Evolutionary conservation across 345 rosid genomes (phyloP), one percentile per base, ranked within the genome.

Genomic region (Moricandia arvensis): DNA sequence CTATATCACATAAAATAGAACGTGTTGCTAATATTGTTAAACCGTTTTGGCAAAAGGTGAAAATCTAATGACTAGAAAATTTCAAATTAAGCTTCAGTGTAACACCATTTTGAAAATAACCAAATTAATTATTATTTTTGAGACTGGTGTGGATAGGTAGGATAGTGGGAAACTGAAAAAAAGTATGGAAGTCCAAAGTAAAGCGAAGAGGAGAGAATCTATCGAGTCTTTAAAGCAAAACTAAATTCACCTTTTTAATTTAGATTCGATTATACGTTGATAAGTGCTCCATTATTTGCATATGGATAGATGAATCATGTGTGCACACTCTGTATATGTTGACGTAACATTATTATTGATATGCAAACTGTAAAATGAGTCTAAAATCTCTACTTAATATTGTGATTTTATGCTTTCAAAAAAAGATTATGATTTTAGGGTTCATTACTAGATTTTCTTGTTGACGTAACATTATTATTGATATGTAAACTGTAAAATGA

Each of bases 201-300:
- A 73, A 73, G 41, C 70, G 26, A 37, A 26, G 63, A 35, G 16
- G 21, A 55, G 31, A 53, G 63, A 64, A 73, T 63, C 63, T 47
- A 21, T 61, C 1, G 60, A 47, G 18, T 72, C 63, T 63, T 24
- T 47, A 15, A 33, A 49, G 31, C 55, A 53, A 43, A 73, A 30
- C 18, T 12, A 43, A 1, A 29, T 59, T 15, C 16, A 1, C 5
- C n/a, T n/a, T 33, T 33, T 33, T 6, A 4, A 11, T 6, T 18
- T 7, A 54, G 41, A 54, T 64, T 27, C 43, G 12, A 74, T 57
- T 38, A 57, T 29, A 38, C 45, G 24, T 55, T 29, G 41, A 55
- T 74, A 74, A 18, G 29, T 65, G 34, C 30, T 58, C 58, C 53
- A 47, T 8, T 47, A 11, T 55, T 37, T 24, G 31, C 60, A 57